Evolutionary conservation across 2,329 filamentous ascomycete species (phyloP).

Genomic region (Fusarium globosum): DNA sequence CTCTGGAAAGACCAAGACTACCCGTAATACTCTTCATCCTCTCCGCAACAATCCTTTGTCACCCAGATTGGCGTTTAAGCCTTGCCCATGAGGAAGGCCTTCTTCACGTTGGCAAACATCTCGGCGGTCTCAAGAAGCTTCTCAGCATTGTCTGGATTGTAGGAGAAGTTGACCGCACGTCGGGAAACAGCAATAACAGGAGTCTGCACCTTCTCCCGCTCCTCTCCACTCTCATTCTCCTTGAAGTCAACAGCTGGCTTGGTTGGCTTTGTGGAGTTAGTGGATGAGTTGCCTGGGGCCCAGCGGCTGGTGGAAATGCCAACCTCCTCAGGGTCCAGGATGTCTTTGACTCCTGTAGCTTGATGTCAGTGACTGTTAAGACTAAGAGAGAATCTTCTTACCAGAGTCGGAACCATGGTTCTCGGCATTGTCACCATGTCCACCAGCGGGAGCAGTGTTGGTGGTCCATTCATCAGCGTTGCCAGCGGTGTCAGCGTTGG

Average conservation of each 20-base stretch:
- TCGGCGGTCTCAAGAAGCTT: not conserved
- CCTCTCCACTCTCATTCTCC: not conserved
- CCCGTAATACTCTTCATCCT: not conserved
- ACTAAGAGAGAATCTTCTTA: not conserved
- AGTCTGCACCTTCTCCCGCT: not conserved
- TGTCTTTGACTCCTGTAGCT: not conserved
- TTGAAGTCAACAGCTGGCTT: not conserved
- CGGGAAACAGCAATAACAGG: not conserved
- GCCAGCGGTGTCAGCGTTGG: not conserved
- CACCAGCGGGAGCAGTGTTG: too few species aligned
- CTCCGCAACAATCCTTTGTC: not conserved
- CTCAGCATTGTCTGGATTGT: not conserved
- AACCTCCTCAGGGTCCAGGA: not conserved
- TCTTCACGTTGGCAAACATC: slow-evolving; percentile 19
- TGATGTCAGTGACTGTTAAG: not conserved
- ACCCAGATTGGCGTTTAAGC: not conserved
- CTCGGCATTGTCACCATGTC: not conserved
- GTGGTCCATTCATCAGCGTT: not conserved
- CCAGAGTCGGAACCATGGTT: not conserved
- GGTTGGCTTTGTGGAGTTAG: not conserved
- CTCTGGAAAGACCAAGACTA: not conserved
- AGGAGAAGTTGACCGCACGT: slow-evolving; percentile 8
- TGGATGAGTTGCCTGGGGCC: not conserved
- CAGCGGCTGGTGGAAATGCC: slow-evolving; percentile 27
- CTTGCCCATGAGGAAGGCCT: slow-evolving; percentile 16